phyloP scores from a whole-genome alignment of 768 basidiomycete genomes.

The Hygrocybe punicea region DNA sequence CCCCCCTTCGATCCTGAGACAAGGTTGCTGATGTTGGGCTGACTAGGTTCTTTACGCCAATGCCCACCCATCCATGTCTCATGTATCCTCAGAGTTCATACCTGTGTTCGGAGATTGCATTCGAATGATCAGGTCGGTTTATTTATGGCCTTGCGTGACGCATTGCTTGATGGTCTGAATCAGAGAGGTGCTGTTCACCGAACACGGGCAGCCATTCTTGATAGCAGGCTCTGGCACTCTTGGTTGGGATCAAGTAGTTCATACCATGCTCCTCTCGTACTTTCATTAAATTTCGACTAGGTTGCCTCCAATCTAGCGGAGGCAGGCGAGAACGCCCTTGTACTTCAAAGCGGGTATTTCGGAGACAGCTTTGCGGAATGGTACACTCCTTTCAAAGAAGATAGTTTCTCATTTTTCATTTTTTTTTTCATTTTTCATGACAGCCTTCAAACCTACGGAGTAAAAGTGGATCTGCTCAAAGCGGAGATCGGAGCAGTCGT shows the following conservation, averaged over 20 bases:
- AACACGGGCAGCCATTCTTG: slow-evolving; percentile 82
- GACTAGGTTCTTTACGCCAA: slow-evolving; percentile 83
- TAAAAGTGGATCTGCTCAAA: slow-evolving; percentile 77
- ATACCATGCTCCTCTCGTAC: no score
- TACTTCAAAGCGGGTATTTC: slow-evolving; percentile 91
- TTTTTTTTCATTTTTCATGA: neutral
- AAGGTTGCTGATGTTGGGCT: no score
- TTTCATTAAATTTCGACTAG: slow-evolving; percentile 33
- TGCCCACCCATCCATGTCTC: slow-evolving; percentile 87
- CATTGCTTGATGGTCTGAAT: slow-evolving; percentile 6
- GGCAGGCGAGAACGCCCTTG: slow-evolving; percentile 71
- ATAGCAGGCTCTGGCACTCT: slow-evolving; percentile 94
- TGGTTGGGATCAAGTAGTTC: slow-evolving; percentile 87
- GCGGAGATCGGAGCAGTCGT: slow-evolving; percentile 82
- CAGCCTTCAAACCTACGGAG: slow-evolving; percentile 85
- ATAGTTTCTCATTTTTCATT: neutral
- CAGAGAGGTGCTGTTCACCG: slow-evolving; percentile 76
- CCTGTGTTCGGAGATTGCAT: slow-evolving; percentile 86
- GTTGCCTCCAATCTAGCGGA: slow-evolving; percentile 91
- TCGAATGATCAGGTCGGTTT: slow-evolving; percentile 67
- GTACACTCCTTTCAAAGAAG: slow-evolving; percentile 48
- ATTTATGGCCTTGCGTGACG: neutral
- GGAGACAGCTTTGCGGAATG: slow-evolving; percentile 88
- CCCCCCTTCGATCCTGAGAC: no score
- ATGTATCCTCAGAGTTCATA: slow-evolving; percentile 85